A percentile compares a stretch with the other conserved stretches of the same genome.
phyloP scores from a whole-genome alignment of 257 asterid species.

The Verbascum thapsus region DNA sequence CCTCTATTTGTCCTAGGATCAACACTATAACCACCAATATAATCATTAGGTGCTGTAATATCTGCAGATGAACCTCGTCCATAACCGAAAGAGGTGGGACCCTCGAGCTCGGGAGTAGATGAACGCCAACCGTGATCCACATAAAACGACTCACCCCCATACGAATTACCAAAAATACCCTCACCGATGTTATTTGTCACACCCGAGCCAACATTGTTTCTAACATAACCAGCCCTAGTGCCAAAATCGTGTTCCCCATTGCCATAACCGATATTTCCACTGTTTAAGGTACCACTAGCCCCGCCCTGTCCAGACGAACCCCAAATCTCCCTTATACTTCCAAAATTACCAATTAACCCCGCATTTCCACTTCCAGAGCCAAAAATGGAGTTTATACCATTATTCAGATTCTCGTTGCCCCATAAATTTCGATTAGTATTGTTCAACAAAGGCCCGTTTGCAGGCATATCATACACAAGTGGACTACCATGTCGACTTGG shows the following conservation, averaged over 20 bases:
- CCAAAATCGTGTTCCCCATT: conserved; percentile 40
- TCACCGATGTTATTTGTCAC: conserved; percentile 43
- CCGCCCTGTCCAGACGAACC: conserved; percentile 59
- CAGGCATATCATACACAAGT: conserved; percentile 42
- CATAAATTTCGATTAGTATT: conserved; percentile 46
- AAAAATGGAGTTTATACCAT: conserved; percentile 44
- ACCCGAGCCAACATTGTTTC: conserved; percentile 42
- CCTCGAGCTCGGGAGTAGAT: conserved; percentile 53
- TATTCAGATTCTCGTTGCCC: conserved; percentile 49
- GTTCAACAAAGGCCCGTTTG: conserved; percentile 48
- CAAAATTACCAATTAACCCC: conserved; percentile 49
- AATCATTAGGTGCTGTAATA: conserved; percentile 50
- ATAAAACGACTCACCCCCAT: conserved; percentile 47
- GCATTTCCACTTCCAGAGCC: conserved; percentile 50
- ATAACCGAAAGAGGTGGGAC: conserved; percentile 48
- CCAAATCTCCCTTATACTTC: conserved; percentile 72
- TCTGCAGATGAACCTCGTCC: conserved; percentile 52
- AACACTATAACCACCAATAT: conserved; percentile 64
- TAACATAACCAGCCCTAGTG: conserved; percentile 45
- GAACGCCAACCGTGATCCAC: conserved; percentile 56
- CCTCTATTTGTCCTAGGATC: conserved; percentile 77
- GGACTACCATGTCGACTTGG: conserved; percentile 51
- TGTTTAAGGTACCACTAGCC: conserved; percentile 41
- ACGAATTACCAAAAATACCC: conserved; percentile 47
- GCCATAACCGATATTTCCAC: conserved; percentile 43